Evolutionary conservation across 2,329 filamentous ascomycete genomes (phyloP).

Genomic region (Aschersonia sp.): DNA sequence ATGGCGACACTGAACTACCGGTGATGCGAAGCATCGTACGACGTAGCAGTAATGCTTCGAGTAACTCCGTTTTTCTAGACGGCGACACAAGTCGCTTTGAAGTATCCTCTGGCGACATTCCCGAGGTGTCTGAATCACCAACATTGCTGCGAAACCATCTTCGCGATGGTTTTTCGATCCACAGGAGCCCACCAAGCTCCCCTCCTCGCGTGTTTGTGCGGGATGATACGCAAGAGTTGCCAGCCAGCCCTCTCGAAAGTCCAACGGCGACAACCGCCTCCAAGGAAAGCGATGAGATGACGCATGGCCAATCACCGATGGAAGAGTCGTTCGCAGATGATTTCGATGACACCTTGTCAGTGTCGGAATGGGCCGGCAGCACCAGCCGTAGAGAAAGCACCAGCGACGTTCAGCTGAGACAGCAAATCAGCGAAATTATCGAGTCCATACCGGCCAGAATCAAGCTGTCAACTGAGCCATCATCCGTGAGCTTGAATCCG

Average conservation of each 20-base stretch:
- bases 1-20: constrained; percentile 18
- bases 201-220: constrained; percentile 18
- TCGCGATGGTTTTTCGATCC: constrained; percentile 19
- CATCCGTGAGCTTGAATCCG: constrained; percentile 39
- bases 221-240: constrained; percentile 10
- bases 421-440: constrained; percentile 67
- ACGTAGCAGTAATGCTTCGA: constrained; percentile 17
- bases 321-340: constrained; percentile 32
- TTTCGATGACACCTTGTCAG: constrained; percentile 25
- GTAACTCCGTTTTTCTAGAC: constrained; percentile 24
- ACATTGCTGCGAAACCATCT: constrained; percentile 13
- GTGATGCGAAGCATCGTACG: constrained; percentile 16
- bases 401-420: constrained; percentile 56
- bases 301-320: constrained; percentile 23
- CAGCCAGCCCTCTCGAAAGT: constrained; percentile 28
- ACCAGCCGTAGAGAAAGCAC: constrained; percentile 18
- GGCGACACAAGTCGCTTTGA: constrained; percentile 22
- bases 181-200: constrained; percentile 33
- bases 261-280: constrained; percentile 28
- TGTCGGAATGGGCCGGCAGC: constrained; percentile 13
- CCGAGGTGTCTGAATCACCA: constrained; percentile 30
- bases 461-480: constrained; percentile 45
- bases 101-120: constrained; percentile 25
- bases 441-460: constrained; percentile 68
- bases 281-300: constrained; percentile 20